Evolutionary conservation across 1,139 yeast genomes (phyloP), one percentile per base, ranked within the genome.

Genomic region (Kazachstania sp.): DNA sequence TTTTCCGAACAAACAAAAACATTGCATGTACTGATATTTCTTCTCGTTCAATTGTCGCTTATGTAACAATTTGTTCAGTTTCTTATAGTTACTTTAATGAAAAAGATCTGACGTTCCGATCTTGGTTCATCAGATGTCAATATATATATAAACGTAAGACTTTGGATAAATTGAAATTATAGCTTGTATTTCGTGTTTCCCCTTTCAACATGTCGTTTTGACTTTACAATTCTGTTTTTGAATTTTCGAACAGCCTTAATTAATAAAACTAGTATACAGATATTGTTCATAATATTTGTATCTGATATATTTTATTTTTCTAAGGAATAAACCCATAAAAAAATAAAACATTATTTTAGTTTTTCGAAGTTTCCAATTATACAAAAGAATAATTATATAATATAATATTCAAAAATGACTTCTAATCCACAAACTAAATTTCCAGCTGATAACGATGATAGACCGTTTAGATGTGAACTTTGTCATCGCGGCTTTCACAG

Each of bases 401-500:
- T 19, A 31, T 28, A 30, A 30, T 23, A 23, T 7, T 9, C 28
- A 23, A 23, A n/a, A 23, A 23, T 23, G 28, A 23, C 4, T 23
- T 29, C 30, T 15, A 42, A 44, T 13, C 26, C 18, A 11, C 39
- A 38, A 18, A 15, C 30, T 15, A 18, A 41, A 18, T 49, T 41
- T 41, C 47, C 51, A 8, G 12, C 39, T 3, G 51, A 50, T 36
- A 48, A 50, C 23, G 45, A 44, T 35, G 18, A 45, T 4, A 48
- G 53, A 41, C 49, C 51, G 5, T 50, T 50, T 37, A 50, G 39
- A 36, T 50, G 53, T 43, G 51, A 43, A 19, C 26, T 46, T 11
- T 50, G 53, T 41, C 29, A 32, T 5, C 32, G 53, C 29, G 53
- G 53, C 8, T 50, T 50, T 35, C 48, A 50, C 38, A 46, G 53